Evolutionary conservation across 306 rosid genomes (phyloP).

Genomic region (Carpinus viminea): DNA sequence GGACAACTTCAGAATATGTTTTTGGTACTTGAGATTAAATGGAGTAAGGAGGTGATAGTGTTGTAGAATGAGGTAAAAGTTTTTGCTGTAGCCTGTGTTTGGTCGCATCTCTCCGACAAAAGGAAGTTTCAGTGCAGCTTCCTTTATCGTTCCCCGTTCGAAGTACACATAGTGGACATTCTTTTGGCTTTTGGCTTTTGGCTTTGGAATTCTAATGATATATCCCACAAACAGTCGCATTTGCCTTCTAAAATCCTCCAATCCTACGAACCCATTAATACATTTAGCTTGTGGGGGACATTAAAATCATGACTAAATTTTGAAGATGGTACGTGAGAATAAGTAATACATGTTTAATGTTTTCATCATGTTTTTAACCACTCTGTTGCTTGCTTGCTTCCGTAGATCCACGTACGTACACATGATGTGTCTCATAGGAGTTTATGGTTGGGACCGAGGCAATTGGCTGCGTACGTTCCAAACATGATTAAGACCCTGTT

Average conservation of each 20-base stretch:
- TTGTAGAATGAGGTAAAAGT: not conserved
- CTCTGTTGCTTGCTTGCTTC: not conserved
- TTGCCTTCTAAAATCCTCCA: too few species aligned
- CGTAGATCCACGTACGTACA: too few species aligned
- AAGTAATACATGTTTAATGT: too few species aligned
- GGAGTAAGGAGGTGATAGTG: not conserved
- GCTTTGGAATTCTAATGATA: not conserved
- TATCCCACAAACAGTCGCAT: not conserved
- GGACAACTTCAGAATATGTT: not conserved
- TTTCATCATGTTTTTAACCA: too few species aligned
- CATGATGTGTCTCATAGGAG: too few species aligned
- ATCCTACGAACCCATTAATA: not conserved
- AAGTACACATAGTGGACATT: not conserved
- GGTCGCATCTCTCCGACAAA: slow-evolving; percentile 11
- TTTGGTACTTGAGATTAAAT: not conserved
- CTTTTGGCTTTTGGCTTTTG: not conserved
- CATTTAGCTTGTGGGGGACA: not conserved
- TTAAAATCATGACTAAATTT: not conserved
- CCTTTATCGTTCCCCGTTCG: not conserved
- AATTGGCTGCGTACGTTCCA: too few species aligned
- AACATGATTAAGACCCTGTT: too few species aligned
- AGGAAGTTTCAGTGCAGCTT: slow-evolving; percentile 43
- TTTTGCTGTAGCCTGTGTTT: not conserved
- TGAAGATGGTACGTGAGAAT: not conserved
- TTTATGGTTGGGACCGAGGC: too few species aligned